Evolutionary conservation across 1,139 yeast species (phyloP).

Genomic region (Yueomyces sp.): DNA sequence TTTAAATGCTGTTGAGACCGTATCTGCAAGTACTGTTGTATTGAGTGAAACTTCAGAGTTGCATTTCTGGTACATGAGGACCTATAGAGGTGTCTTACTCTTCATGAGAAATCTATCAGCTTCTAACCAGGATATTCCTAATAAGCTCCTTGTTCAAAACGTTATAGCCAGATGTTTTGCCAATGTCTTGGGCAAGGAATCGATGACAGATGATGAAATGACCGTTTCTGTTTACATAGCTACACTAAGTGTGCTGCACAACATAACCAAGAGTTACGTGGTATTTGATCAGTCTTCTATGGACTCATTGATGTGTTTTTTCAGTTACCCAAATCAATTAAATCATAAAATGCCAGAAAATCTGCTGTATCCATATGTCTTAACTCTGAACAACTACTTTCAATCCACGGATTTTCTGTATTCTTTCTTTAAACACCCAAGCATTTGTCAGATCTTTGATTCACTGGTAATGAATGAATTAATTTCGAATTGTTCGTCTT

Average conservation of each 20-base stretch:
- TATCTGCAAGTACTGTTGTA: neutral
- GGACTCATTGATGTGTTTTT: slow-evolving; percentile 8
- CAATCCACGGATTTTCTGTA: slow-evolving; percentile 19
- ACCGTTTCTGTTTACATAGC: slow-evolving; percentile 11
- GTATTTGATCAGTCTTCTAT: slow-evolving; percentile 10
- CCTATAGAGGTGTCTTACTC: slow-evolving; percentile 25
- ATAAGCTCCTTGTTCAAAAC: slow-evolving; percentile 10
- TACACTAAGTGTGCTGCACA: slow-evolving; percentile 14
- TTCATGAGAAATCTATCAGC: slow-evolving; percentile 27
- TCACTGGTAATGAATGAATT: slow-evolving; percentile 11
- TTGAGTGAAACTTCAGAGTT: neutral
- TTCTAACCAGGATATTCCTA: slow-evolving; percentile 18
- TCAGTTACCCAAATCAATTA: slow-evolving; percentile 13
- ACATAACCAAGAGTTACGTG: slow-evolving; percentile 10
- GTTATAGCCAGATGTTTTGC: slow-evolving; percentile 5
- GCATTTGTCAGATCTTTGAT: slow-evolving; percentile 8
- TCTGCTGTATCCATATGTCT: slow-evolving; percentile 9
- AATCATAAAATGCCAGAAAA: slow-evolving; percentile 3
- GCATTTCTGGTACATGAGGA: slow-evolving; percentile 6
- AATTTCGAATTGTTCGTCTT: slow-evolving; percentile 8
- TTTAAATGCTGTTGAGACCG: neutral
- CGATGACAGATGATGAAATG: slow-evolving; percentile 9
- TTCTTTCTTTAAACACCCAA: slow-evolving; percentile 13
- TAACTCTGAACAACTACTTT: slow-evolving; percentile 14
- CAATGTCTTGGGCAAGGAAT: slow-evolving; percentile 10